Evolutionary conservation across 805 yeast genomes (phyloP).

Genomic region (Kluyveromyces aestuarii): DNA sequence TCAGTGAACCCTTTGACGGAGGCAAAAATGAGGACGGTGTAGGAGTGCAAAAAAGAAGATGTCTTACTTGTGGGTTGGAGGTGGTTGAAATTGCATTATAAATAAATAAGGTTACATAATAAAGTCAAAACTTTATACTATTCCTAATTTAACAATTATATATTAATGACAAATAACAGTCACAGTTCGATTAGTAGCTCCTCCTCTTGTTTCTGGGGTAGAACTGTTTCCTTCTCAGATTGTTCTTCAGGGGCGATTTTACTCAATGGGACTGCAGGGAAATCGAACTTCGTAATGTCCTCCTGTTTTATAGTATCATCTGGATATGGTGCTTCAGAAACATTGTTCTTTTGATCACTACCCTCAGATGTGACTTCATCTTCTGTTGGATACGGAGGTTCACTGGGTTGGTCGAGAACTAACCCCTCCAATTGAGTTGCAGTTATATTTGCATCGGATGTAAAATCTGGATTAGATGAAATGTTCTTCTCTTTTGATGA

Average conservation of each 20-base stretch:
- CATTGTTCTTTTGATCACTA: neutral
- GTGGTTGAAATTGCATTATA: conserved; percentile 61
- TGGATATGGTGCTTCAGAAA: neutral
- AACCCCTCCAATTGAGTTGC: conserved; percentile 5
- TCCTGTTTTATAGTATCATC: conserved; percentile 4
- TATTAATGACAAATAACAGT: neutral
- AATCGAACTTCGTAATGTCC: conserved; percentile 30
- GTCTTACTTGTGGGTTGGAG: conserved; percentile 76
- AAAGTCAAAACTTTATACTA: neutral
- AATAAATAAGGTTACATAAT: conserved; percentile 7
- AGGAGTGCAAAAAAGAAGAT: conserved; percentile 45
- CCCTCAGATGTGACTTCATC: conserved; percentile 8
- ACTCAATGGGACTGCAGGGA: conserved; percentile 34
- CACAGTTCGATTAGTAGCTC: conserved; percentile 21
- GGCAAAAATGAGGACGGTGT: conserved; percentile 35
- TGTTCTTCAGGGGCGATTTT: conserved; percentile 13
- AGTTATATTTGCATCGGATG: neutral
- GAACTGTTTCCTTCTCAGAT: conserved; percentile 7
- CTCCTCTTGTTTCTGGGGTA: conserved; percentile 13
- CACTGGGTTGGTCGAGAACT: conserved; percentile 2
- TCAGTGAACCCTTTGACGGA: conserved; percentile 49
- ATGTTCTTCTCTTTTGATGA: neutral
- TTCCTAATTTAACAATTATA: too few species aligned
- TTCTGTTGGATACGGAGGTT: conserved; percentile 18
- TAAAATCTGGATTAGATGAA: neutral